These are phyloP conservation scores for Fraxinus angustifolia DNA, from an alignment of 305 asterid species.

Conservation along the genomic window DNA sequence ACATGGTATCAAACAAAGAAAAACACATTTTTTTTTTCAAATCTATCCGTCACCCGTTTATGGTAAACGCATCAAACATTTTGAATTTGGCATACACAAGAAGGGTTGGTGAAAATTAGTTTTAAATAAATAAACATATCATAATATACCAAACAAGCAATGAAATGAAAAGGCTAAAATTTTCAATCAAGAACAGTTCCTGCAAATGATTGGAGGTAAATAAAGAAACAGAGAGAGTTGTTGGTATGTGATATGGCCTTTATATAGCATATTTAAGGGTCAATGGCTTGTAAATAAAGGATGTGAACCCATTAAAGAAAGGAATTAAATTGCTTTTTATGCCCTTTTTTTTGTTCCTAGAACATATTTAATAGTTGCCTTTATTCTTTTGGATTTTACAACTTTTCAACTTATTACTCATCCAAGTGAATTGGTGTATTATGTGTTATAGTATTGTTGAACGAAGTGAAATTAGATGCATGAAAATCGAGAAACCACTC, in stretches of 20 bases:
- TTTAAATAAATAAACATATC: background rate
- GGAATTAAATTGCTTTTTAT: background rate
- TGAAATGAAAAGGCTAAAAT: background rate
- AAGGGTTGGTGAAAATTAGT: background rate
- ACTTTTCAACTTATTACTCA: background rate
- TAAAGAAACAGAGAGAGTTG: background rate
- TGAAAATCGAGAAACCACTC: background rate
- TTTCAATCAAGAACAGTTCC: background rate
- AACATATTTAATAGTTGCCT: background rate
- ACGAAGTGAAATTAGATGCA: background rate
- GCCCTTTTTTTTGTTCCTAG: background rate
- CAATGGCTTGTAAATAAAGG: conserved; percentile 5
- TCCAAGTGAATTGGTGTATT: background rate
- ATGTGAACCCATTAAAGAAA: conserved; percentile 4
- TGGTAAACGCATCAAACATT: background rate
- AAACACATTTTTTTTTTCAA: background rate
- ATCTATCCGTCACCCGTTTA: background rate
- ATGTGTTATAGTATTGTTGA: background rate
- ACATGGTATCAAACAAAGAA: background rate
- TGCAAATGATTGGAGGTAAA: background rate
- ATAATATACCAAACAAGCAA: background rate
- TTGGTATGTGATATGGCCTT: background rate
- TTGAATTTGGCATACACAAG: background rate
- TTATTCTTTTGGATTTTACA: background rate
- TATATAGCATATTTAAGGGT: background rate